Evolutionary conservation across 2,329 filamentous ascomycete genomes (phyloP).

Genomic region (Trichoderma sp.): DNA sequence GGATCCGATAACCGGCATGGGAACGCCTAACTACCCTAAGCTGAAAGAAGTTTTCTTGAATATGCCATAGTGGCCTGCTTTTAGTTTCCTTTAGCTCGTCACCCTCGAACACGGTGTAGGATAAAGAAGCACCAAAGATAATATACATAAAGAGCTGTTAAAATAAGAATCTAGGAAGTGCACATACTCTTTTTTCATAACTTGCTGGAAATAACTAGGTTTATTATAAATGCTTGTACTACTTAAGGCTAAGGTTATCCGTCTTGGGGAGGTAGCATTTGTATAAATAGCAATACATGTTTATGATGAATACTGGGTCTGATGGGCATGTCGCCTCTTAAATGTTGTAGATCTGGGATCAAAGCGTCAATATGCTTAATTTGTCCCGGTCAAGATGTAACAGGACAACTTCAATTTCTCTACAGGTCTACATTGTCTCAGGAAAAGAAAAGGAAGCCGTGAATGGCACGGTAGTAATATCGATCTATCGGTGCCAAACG

Average conservation of each 20-base stretch:
- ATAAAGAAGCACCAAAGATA: neutral
- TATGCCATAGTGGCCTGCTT: neutral
- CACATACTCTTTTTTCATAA: neutral
- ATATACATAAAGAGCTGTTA: neutral
- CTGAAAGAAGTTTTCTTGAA: slow-evolving; percentile 9
- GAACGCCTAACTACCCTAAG: slow-evolving; percentile 11
- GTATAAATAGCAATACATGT: neutral
- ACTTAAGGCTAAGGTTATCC: neutral
- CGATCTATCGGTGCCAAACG: neutral
- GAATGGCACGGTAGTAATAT: neutral
- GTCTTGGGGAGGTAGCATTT: neutral
- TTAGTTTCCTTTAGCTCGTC: neutral
- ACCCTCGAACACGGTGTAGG: neutral
- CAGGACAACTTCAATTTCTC: neutral
- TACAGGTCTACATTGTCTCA: neutral
- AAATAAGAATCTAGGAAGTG: neutral
- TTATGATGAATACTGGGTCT: neutral
- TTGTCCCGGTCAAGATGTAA: neutral
- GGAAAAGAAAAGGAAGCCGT: neutral
- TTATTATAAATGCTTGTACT: neutral
- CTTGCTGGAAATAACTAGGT: neutral
- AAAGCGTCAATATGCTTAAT: neutral
- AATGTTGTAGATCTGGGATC: neutral
- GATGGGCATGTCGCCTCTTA: neutral
- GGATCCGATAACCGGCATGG: slow-evolving; percentile 19